Conservation (phyloP, 2,329 filamentous ascomycete genomes). For the Fusarium torreyae region DNA sequence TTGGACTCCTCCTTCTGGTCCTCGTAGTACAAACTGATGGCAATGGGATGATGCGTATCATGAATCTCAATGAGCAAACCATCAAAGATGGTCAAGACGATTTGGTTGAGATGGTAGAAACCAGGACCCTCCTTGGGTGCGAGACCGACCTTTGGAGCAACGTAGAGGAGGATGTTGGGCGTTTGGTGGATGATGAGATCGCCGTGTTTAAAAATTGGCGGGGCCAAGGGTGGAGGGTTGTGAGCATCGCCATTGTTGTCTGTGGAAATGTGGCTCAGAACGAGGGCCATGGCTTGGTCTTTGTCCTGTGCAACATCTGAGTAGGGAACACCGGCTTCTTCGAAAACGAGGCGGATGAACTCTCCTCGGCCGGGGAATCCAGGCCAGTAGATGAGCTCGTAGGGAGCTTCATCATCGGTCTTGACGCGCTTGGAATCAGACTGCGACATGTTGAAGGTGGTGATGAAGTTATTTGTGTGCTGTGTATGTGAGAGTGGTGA, state of each 20-base stretch:
- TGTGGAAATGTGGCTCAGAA: slow-evolving; percentile 64
- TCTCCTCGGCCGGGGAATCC: slow-evolving; percentile 81
- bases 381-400: slow-evolving; percentile 81
- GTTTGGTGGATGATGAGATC: slow-evolving; percentile 77
- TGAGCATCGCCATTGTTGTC: slow-evolving; percentile 63
- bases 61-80: slow-evolving; percentile 79
- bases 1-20: slow-evolving; percentile 80
- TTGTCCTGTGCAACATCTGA: slow-evolving; percentile 64
- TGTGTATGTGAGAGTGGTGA: not conserved
- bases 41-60: slow-evolving; percentile 82
- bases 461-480: not conserved
- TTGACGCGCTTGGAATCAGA: slow-evolving; percentile 51
- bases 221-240: slow-evolving; percentile 77
- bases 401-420: slow-evolving; percentile 63
- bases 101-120: slow-evolving; percentile 72
- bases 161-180: slow-evolving; percentile 80
- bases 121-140: slow-evolving; percentile 60
- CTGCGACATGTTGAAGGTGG: slow-evolving; percentile 38
- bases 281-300: slow-evolving; percentile 65
- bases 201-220: slow-evolving; percentile 76
- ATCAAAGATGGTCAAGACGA: slow-evolving; percentile 80
- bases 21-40: slow-evolving; percentile 74
- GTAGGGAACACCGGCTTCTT: slow-evolving; percentile 77
- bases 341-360: slow-evolving; percentile 79
- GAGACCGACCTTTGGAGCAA: slow-evolving; percentile 73